A percentile compares a stretch with the other conserved stretches of the same genome.
phyloP scores from a whole-genome alignment of 1,139 yeast genomes.

The Kurtzmaniella quercitrusa region DNA sequence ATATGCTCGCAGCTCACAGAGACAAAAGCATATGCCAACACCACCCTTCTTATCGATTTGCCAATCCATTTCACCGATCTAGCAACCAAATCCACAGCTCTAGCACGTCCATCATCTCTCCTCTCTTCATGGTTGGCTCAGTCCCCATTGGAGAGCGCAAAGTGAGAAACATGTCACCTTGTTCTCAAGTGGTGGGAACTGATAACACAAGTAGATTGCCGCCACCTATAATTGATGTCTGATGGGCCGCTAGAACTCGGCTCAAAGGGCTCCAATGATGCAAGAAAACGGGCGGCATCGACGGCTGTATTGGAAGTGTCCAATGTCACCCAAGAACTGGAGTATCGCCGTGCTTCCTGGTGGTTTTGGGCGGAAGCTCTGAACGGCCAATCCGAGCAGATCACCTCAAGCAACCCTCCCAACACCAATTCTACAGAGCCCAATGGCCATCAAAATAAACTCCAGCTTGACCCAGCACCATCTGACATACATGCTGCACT shows the following conservation, averaged over 20 bases:
- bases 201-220: not conserved
- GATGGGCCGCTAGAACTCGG: not conserved
- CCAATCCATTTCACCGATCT: too few relatives aligned
- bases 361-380: not conserved
- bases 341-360: not conserved
- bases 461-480: not conserved
- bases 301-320: too few relatives aligned
- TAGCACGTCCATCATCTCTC: not conserved
- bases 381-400: not conserved
- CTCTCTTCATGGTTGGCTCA: too few relatives aligned
- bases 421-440: too few relatives aligned
- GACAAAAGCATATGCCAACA: too few relatives aligned
- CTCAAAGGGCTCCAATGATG: not conserved
- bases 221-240: not conserved
- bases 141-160: too few relatives aligned
- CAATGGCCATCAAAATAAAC: not conserved
- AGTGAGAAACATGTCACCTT: conserved; percentile 8
- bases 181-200: conserved; percentile 5
- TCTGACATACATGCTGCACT: not conserved
- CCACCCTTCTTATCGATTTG: too few relatives aligned
- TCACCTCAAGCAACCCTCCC: too few relatives aligned
- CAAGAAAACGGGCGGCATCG: too few relatives aligned
- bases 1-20: too few relatives aligned
- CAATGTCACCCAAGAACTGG: not conserved
- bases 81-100: too few relatives aligned